Percentiles rank a stretch among this genome's conserved stretches.
phyloP scores from a whole-genome alignment of 2,329 filamentous ascomycete species.

The Huntiella omanensis region DNA sequence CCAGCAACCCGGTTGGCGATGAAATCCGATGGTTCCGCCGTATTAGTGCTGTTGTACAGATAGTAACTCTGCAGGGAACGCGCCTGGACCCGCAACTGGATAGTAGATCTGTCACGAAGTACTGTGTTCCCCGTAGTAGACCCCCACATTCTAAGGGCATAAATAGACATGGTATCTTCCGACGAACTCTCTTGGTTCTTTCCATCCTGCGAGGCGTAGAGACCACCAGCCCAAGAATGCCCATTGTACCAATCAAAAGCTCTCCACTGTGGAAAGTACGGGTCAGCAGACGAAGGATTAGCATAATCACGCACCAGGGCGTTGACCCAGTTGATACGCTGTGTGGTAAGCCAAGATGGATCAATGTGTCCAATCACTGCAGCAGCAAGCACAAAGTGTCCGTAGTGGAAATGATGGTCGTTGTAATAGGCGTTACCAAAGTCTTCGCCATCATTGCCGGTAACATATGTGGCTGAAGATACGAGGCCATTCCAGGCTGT shows the following conservation, averaged over 20 bases:
- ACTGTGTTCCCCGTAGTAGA: conserved; percentile 52
- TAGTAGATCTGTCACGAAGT: conserved; percentile 62
- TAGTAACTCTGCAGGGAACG: conserved; percentile 66
- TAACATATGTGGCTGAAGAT: conserved; percentile 53
- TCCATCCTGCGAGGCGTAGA: conserved; percentile 52
- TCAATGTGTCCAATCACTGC: conserved; percentile 70
- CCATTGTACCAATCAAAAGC: conserved; percentile 90
- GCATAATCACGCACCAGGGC: conserved; percentile 65
- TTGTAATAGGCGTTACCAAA: conserved; percentile 85
- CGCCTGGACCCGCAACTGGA: conserved; percentile 65
- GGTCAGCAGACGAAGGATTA: conserved; percentile 53
- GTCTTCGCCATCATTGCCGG: conserved; percentile 51
- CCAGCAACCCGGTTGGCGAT: conserved; percentile 57
- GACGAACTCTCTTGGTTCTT: conserved; percentile 77
- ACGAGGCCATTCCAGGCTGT: conserved; percentile 66
- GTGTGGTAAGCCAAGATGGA: conserved; percentile 43
- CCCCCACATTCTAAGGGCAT: conserved; percentile 91
- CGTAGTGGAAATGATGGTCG: conserved; percentile 59
- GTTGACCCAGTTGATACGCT: conserved; percentile 66
- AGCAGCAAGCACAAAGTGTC: conserved; percentile 76
- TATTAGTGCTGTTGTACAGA: conserved; percentile 54
- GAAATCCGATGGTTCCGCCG: conserved; percentile 53
- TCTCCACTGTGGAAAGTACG: conserved; percentile 63
- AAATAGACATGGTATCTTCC: conserved; percentile 75
- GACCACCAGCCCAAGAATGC: conserved; percentile 78